These are phyloP conservation scores for Byssochlamys sp. DNA, from an alignment of 2,329 filamentous ascomycete species.

Conservation along the genomic window DNA sequence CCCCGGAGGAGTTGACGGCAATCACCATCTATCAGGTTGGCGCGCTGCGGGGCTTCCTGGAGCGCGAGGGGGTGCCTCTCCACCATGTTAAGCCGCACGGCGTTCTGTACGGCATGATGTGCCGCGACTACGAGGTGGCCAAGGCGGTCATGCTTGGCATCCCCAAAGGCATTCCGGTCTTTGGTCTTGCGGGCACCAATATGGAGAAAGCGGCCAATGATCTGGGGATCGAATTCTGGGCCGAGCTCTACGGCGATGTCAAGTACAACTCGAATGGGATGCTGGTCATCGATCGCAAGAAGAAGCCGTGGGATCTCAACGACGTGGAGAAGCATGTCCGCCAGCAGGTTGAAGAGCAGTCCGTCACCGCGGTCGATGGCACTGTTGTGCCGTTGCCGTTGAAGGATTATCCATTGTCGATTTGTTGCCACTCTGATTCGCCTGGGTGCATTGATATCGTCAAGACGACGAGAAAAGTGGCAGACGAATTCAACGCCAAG, in stretches of 20 bases:
- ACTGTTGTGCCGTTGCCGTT: slow-evolving; percentile 30
- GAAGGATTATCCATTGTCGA: slow-evolving; percentile 33
- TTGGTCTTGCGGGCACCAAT: slow-evolving; percentile 46
- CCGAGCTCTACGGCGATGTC: slow-evolving; percentile 49
- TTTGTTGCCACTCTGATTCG: slow-evolving; percentile 42
- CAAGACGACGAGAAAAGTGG: slow-evolving; percentile 28
- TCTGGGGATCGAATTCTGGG: slow-evolving; percentile 44
- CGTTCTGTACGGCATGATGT: slow-evolving; percentile 50
- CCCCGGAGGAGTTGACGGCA: slow-evolving; percentile 48
- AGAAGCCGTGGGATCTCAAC: slow-evolving; percentile 39
- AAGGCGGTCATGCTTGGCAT: slow-evolving; percentile 46
- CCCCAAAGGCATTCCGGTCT: slow-evolving; percentile 42
- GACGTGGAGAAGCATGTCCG: slow-evolving; percentile 34
- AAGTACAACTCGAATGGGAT: slow-evolving; percentile 44
- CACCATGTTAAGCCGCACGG: slow-evolving; percentile 57
- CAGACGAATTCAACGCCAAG: slow-evolving; percentile 35
- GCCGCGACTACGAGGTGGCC: slow-evolving; percentile 42
- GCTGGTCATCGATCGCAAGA: slow-evolving; percentile 50
- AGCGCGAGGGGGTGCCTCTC: slow-evolving; percentile 46
- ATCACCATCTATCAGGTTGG: slow-evolving; percentile 56
- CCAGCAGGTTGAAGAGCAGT: slow-evolving; percentile 34
- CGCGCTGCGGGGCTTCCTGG: slow-evolving; percentile 51
- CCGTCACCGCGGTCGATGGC: slow-evolving; percentile 35
- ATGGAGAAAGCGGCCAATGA: slow-evolving; percentile 48
- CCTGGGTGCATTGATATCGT: slow-evolving; percentile 39